Evolutionary conservation across 495 filamentous ascomycete species (phyloP), one percentile per base, ranked within the genome.

Genomic region (Penicillium flavigenum): DNA sequence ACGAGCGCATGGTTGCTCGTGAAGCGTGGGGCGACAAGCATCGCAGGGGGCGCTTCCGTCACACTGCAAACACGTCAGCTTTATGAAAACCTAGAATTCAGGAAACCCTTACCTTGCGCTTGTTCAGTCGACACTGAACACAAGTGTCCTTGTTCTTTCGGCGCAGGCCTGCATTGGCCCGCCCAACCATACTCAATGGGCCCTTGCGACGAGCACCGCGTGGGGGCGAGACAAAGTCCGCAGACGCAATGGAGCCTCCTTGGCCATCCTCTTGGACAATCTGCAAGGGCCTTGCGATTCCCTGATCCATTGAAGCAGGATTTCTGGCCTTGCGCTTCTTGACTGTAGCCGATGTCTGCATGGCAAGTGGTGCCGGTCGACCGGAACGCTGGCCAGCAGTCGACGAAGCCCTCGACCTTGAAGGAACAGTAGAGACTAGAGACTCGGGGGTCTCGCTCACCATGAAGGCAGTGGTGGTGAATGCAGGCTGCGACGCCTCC

Each of bases 141-240:
- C 76, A 79, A 24, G 76, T 79, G 50, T 79, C 76, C 60, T 77
- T 79, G 54, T 79, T 79, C 66, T 79, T 79, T 26, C 76, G 67
- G 43, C 76, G 70, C 62, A 77, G 46, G 17, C 76, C 76, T 22
- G 76, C 76, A 48, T 79, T 79, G 34, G 76, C 76, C 45, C 76
- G 59, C 19, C 76, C 76, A 22, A 72, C 72, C 71, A 75, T 76
- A 17, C 65, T 69, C 62, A 79, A 59, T 5, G 76, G 76, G 14
- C 76, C 76, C 65, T 79, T 79, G 39, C 76, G 73, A 58, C 76
- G 76, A 49, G 76, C 76, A 1, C 76, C 76, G 19, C 76, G 71
- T 10, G 76, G 76, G 12, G 75, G 75, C 16, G 73, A 74, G 14
- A 79, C 74, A 53, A 79, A 77, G 44, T 79, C 75, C n/a, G 73